A percentile compares a stretch with the other conserved stretches of the same genome.
Evolutionary conservation across 768 basidiomycete genomes (phyloP).

Genomic region (Termitomyces eurrhizus): DNA sequence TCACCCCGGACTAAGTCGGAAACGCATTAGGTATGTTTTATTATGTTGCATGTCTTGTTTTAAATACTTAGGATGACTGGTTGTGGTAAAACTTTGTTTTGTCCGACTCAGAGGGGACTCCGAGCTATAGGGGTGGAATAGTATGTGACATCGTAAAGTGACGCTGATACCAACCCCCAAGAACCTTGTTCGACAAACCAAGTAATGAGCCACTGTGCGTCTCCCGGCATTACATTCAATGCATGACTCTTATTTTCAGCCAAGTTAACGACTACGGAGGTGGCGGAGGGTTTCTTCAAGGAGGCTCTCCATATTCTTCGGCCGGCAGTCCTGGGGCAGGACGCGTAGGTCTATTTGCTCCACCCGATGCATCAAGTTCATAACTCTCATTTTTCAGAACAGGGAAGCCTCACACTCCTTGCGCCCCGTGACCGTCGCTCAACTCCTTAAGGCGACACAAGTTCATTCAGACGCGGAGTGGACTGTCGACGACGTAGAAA

Average conservation of each 20-base stretch:
- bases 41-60: no score
- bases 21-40: no score
- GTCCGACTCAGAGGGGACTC: no score
- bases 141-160: not conserved
- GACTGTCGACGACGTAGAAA: constrained; percentile 73
- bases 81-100: no score
- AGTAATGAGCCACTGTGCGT: constrained; percentile 44
- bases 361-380: not conserved
- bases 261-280: constrained; percentile 39
- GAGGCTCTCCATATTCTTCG: constrained; percentile 56
- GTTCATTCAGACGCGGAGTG: constrained; percentile 88
- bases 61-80: no score
- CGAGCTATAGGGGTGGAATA: no score
- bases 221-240: constrained; percentile 7
- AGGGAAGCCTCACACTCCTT: constrained; percentile 35
- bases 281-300: constrained; percentile 56
- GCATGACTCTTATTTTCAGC: not conserved
- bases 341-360: constrained; percentile 28
- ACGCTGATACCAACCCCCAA: constrained; percentile 7
- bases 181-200: not conserved
- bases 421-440: constrained; percentile 75
- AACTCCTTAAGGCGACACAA: constrained; percentile 74
- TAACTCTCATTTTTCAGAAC: constrained; percentile 20
- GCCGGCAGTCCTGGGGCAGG: constrained; percentile 59
- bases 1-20: no score